Percentiles rank a stretch among this genome's conserved stretches.
phyloP scores from a whole-genome alignment of 192 early-diverging fungal genomes.

The Spinellus fusiger region DNA sequence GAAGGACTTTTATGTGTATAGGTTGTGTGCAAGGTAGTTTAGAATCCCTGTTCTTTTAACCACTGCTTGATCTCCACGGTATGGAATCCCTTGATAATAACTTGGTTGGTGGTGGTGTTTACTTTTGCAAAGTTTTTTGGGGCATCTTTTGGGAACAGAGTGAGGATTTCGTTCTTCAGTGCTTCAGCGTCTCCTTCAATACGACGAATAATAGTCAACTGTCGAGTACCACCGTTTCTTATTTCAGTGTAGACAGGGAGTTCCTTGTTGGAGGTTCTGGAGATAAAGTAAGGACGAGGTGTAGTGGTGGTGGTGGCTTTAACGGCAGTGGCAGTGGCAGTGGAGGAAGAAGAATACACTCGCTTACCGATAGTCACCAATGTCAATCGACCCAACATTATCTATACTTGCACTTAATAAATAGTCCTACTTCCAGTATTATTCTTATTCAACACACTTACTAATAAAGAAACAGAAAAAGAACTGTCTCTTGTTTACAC shows the following conservation, averaged over 20 bases:
- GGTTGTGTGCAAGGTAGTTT: conserved; percentile 9
- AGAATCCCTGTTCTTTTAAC: conserved; percentile 53
- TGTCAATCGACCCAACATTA: conserved; percentile 28
- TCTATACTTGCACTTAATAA: too few relatives aligned
- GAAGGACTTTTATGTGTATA: neutral
- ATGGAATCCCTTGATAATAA: conserved; percentile 52
- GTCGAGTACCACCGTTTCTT: conserved; percentile 59
- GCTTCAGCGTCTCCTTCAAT: conserved; percentile 64
- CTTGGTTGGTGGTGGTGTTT: conserved; percentile 40
- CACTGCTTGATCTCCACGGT: conserved; percentile 43
- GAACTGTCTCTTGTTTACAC: too few relatives aligned
- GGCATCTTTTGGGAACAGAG: conserved; percentile 22
- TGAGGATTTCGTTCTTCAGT: conserved; percentile 20
- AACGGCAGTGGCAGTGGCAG: too few relatives aligned
- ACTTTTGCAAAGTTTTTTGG: conserved; percentile 27
- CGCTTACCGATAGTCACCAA: too few relatives aligned
- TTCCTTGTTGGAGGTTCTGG: conserved; percentile 51
- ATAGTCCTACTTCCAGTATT: too few relatives aligned
- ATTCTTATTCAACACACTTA: too few relatives aligned
- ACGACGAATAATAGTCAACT: conserved; percentile 60
- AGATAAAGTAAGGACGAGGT: conserved; percentile 50
- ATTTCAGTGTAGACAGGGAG: conserved; percentile 70
- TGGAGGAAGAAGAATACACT: too few relatives aligned
- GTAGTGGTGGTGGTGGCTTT: conserved; percentile 19
- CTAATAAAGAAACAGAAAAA: too few relatives aligned